A percentile compares a stretch with the other conserved stretches of the same genome.
Conservation (phyloP, 495 filamentous ascomycete genomes). For the Penicillium coffeae region DNA sequence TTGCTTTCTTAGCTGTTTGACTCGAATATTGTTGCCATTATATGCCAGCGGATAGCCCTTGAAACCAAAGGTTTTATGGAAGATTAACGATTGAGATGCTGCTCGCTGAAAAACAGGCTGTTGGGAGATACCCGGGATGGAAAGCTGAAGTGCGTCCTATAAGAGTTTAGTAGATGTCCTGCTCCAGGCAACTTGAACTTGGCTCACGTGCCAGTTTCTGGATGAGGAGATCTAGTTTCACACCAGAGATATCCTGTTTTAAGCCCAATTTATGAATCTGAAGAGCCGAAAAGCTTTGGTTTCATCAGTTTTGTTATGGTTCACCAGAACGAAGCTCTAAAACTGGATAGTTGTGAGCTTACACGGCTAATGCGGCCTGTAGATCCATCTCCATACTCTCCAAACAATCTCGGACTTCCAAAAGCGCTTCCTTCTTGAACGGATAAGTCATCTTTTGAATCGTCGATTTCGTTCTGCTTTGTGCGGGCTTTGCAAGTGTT, state of each 20-base stretch:
- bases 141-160: constrained; percentile 9
- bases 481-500: neutral
- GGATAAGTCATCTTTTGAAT: neutral
- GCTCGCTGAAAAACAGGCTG: constrained; percentile 3
- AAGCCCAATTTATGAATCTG: neutral
- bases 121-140: constrained; percentile 1
- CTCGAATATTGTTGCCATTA: too few species aligned
- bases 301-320: too few species aligned
- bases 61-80: too few species aligned
- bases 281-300: constrained; percentile 2
- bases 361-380: constrained; percentile 1
- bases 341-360: too few species aligned
- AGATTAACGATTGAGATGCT: too few species aligned
- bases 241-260: constrained; percentile 1
- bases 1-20: constrained; percentile 2
- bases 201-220: too few species aligned
- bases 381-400: neutral
- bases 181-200: too few species aligned
- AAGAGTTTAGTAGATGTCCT: too few species aligned
- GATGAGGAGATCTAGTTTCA: constrained; percentile 3
- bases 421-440: constrained; percentile 4
- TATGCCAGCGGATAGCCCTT: too few species aligned
- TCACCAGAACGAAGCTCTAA: too few species aligned
- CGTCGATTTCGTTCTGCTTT: neutral
- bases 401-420: constrained; percentile 5